phyloP scores from a whole-genome alignment of 768 basidiomycete genomes.

The Collybia sordida region DNA sequence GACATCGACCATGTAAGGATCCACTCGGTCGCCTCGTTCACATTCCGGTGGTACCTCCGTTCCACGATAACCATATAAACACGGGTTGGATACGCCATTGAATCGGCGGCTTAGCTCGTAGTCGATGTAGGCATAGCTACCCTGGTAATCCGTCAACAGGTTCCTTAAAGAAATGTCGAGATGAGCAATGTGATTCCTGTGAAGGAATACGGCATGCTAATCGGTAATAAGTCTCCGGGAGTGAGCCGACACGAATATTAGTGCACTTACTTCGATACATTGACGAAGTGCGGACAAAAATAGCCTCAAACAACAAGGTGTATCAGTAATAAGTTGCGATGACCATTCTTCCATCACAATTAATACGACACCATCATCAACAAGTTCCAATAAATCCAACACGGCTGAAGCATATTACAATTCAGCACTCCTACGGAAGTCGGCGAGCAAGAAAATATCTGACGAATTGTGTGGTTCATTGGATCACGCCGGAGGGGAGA shows the following conservation, averaged over 20 bases:
- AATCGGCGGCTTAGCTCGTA: constrained; percentile 66
- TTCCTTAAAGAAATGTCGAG: constrained; percentile 73
- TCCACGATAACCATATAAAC: constrained; percentile 45
- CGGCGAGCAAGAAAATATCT: constrained; percentile 24
- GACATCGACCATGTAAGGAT: constrained; percentile 73
- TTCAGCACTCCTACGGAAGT: not conserved
- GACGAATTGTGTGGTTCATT: constrained; percentile 79
- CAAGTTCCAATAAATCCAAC: constrained; percentile 57
- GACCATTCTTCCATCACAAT: constrained; percentile 86
- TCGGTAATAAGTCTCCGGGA: too few relatives aligned
- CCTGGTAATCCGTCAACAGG: constrained; percentile 62
- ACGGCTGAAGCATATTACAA: constrained; percentile 46
- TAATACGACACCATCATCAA: constrained; percentile 54
- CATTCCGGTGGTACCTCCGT: constrained; percentile 75
- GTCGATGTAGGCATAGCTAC: constrained; percentile 72
- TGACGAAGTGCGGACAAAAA: constrained; percentile 63
- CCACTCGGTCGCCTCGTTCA: constrained; percentile 44
- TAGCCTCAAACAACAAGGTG: constrained; percentile 48
- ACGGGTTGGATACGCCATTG: constrained; percentile 32
- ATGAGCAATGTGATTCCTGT: constrained; percentile 62
- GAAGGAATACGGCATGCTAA: constrained; percentile 73
- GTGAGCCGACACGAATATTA: not conserved
- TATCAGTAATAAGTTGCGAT: constrained; percentile 51
- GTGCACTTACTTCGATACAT: constrained; percentile 59
- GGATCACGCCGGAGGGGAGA: constrained; percentile 53